Evolutionary conservation across 2,329 filamentous ascomycete genomes (phyloP), one percentile per base, ranked within the genome.

Genomic region (Cercospora sesami): DNA sequence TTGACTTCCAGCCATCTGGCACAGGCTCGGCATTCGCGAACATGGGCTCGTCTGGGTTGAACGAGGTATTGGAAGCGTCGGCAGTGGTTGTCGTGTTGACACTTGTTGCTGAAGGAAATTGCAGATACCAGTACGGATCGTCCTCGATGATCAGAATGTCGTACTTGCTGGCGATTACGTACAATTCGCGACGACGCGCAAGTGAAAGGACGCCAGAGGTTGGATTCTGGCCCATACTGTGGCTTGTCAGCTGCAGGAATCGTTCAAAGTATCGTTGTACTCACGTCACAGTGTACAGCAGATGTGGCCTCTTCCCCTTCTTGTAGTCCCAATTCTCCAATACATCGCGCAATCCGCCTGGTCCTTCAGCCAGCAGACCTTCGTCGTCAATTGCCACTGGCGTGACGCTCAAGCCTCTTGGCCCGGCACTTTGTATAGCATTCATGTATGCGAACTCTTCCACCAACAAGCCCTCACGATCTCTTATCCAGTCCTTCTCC

Each of bases 91-190:
- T 75, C 12, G 76, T 76, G 71, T 77, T 78, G 8, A 70, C 31
- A 7, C 82, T 77, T 8, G 81, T 86, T 0, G 91, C 89, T 0
- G 91, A 91, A 0, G 93, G 92, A 79, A 88, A 97, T 78, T 97
- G 94, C 8, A 98, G 84, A 79, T 95, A 71, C 92, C 93, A 97
- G 82, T 97, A 97, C 5, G 94, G 94, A 70, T 97, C 94, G 75
- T 98, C 94, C 79, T 98, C 94, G 69, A 96, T 82, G 72, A 97
- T 97, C 75, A 97, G 87, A 70, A 97, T 86, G 79, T 97, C 93
- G 81, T 92, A 96, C 77, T 90, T 87, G 78, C 89, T 89, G 80
- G 91, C 95, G 14, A 97, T 78, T 18, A 85, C 87, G 77, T 97
- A 97, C 30, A 97, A 86, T 62, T 93, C 89, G 74, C 87, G 90